phyloP scores from a whole-genome alignment of 2,329 filamentous ascomycete genomes.

The Didymella arachidicola region DNA sequence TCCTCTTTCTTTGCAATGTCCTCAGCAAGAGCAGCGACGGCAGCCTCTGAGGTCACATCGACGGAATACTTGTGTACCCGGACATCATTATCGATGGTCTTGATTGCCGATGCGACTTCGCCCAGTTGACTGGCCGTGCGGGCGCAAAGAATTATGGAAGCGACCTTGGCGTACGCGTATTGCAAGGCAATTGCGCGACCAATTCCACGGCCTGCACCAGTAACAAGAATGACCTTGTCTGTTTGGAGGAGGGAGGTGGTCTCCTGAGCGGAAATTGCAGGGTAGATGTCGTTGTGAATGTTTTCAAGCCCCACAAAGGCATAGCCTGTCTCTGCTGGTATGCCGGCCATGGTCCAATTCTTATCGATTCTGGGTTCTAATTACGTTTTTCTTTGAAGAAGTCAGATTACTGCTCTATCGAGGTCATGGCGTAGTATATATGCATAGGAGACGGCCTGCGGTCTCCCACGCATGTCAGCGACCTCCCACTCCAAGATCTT shows the following conservation, averaged over 20 bases:
- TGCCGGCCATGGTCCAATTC: background rate
- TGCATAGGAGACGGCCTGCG: background rate
- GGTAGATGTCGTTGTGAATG: slow-evolving; percentile 61
- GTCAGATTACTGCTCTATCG: accelerated
- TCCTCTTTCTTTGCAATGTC: slow-evolving; percentile 34
- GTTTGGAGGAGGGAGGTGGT: slow-evolving; percentile 46
- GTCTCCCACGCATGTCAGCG: background rate
- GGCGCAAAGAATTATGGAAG: slow-evolving; percentile 62
- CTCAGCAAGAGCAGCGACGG: slow-evolving; percentile 47
- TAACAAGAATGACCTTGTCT: slow-evolving; percentile 60
- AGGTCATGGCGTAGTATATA: background rate
- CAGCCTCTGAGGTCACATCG: slow-evolving; percentile 53
- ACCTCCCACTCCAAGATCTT: background rate
- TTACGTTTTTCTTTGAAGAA: background rate
- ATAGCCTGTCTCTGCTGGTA: slow-evolving; percentile 11
- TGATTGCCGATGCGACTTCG: slow-evolving; percentile 48
- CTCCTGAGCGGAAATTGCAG: slow-evolving; percentile 56
- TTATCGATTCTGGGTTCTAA: no score
- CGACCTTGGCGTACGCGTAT: slow-evolving; percentile 63
- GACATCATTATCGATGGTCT: slow-evolving; percentile 50
- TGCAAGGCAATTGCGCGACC: slow-evolving; percentile 62
- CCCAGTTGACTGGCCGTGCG: slow-evolving; percentile 54
- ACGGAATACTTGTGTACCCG: slow-evolving; percentile 55
- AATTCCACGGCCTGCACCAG: slow-evolving; percentile 63
- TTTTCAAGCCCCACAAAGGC: slow-evolving; percentile 27